Evolutionary conservation across 1,284 basidiomycete genomes (phyloP), one percentile per base, ranked within the genome.

Genomic region (Gymnopus androsaceus): DNA sequence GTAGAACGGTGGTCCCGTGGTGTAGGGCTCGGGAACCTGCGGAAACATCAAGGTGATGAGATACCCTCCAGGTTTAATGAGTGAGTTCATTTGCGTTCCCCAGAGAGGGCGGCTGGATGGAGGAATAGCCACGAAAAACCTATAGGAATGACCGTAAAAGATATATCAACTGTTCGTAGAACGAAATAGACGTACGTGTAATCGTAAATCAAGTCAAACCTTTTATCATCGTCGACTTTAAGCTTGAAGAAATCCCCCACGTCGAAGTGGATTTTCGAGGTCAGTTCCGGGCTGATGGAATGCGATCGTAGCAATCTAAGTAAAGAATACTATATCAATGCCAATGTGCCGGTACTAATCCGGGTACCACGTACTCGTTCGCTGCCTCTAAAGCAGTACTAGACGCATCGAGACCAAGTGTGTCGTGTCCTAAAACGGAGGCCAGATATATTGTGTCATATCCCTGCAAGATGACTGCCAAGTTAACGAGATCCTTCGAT

Each of bases 41-140:
- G 78, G 76, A 45, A 72, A 81, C 38, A 81, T 73, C 17, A 89
- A 74, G 0, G 84, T 83, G 62, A 92, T 81, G 27, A 91, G 79
- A 55, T 77, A 78, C 2, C 84, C 83, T 0, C 82, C 81, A 2
- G 80, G 75, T 57, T 81, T 84, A 53, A 88, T 67, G 21, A 92
- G 69, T 11, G 70, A 66, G 4, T 70, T 67, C 73, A 91, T 85
- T 60, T 84, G 76, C 14, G 64, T 59, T 1, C 80, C 85, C 88
- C 88, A 90, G 19, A 77, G 73, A 0, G 63, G 48, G 9, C 87
- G 78, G 17, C 73, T 73, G 2, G 69, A 62, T 0, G 85, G 88
- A 0, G 81, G 81, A 12, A 90, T 83, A 0, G 88, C 87, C 34
- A 86, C 85, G 60, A 90, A 88, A 69, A 90, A 89, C 0, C 86